phyloP scores from a whole-genome alignment of 345 rosid genomes.

The Gossypium herbaceum region DNA sequence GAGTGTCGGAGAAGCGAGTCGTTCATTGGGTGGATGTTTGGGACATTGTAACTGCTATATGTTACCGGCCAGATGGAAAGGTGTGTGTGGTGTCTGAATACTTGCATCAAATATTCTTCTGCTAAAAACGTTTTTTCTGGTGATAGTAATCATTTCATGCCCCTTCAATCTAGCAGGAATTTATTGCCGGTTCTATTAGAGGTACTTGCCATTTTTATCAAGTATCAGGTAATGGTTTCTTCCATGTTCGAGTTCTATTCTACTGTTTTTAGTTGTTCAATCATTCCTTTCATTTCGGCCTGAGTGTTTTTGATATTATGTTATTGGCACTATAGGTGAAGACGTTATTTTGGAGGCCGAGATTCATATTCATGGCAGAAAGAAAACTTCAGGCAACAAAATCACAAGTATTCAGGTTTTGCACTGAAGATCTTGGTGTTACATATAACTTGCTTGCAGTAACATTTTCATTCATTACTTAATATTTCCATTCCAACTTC shows the following conservation, averaged over 20 bases:
- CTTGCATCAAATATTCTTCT: neutral
- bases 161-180: constrained; percentile 46
- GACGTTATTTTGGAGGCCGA: constrained; percentile 47
- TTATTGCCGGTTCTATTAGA: constrained; percentile 57
- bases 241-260: neutral
- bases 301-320: neutral
- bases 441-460: neutral
- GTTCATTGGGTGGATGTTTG: constrained; percentile 68
- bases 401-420: constrained; percentile 73
- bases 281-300: neutral
- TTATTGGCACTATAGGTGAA: constrained; percentile 26
- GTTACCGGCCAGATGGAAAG: constrained; percentile 70
- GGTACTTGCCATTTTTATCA: constrained; percentile 74
- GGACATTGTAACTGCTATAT: constrained; percentile 64
- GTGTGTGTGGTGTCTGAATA: constrained; percentile 28
- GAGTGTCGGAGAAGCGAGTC: constrained; percentile 59
- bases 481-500: constrained; percentile 8
- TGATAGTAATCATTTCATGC: constrained; percentile 14
- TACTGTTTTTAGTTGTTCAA: neutral
- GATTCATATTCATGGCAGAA: constrained; percentile 45
- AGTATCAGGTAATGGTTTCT: constrained; percentile 37
- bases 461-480: constrained; percentile 10
- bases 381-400: constrained; percentile 41
- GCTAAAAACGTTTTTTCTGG: neutral
- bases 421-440: neutral